A percentile compares a stretch with the other conserved stretches of the same genome.
Evolutionary conservation across 1,139 yeast species (phyloP).

Genomic region (Suhomyces terraborum): DNA sequence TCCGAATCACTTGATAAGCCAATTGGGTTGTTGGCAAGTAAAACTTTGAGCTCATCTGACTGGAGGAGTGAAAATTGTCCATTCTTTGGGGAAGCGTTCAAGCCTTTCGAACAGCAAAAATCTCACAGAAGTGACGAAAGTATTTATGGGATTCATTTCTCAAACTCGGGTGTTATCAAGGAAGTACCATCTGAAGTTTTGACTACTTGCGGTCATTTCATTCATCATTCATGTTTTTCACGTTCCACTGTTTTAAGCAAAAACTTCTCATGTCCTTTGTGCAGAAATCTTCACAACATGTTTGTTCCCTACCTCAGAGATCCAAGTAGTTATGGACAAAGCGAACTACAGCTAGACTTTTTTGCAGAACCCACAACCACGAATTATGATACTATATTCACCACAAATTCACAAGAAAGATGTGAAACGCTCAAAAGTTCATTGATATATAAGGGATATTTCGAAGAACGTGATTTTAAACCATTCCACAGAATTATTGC

Average conservation of each 20-base stretch:
- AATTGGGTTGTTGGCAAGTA: slow-evolving; percentile 57
- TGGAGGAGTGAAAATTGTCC: slow-evolving; percentile 45
- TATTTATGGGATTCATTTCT: slow-evolving; percentile 33
- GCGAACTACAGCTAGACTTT: slow-evolving; percentile 4
- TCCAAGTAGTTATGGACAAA: slow-evolving; percentile 23
- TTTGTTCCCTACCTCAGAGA: slow-evolving; percentile 47
- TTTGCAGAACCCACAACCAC: slow-evolving; percentile 7
- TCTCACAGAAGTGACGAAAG: slow-evolving; percentile 12
- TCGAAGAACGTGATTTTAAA: slow-evolving; percentile 1
- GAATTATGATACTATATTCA: slow-evolving; percentile 16
- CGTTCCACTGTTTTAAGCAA: slow-evolving; percentile 25
- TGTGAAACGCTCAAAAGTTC: slow-evolving; percentile 13
- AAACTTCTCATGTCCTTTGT: slow-evolving; percentile 56
- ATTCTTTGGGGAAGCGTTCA: slow-evolving; percentile 26
- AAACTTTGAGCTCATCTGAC: slow-evolving; percentile 40
- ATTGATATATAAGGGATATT: slow-evolving; percentile 18
- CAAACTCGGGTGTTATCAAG: slow-evolving; percentile 7
- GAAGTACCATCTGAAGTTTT: slow-evolving; percentile 35
- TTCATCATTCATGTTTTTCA: slow-evolving; percentile 59
- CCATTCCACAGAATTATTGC: slow-evolving; percentile 6
- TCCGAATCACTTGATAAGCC: slow-evolving; percentile 44
- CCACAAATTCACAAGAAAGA: slow-evolving; percentile 19
- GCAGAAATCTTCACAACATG: slow-evolving; percentile 53
- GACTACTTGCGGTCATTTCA: slow-evolving; percentile 69
- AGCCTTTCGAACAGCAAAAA: slow-evolving; percentile 27